A percentile compares a stretch with the other conserved stretches of the same genome.
Conservation (phyloP, 768 basidiomycete genomes). For the Naganishia vaughanmartiniae region DNA sequence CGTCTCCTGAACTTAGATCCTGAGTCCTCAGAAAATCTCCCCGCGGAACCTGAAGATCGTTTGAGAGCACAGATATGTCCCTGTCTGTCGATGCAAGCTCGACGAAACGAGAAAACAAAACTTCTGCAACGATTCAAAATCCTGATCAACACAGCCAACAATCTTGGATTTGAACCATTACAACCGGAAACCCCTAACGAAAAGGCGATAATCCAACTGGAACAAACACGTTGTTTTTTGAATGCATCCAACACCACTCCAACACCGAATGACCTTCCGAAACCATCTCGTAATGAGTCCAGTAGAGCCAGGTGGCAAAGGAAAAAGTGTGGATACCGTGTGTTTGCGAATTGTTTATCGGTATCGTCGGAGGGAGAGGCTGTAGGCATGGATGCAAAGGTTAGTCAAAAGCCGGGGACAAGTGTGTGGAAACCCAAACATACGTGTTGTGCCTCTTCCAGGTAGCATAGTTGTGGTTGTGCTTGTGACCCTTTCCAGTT, state of each 20-base stretch:
- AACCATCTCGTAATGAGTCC: too few relatives aligned
- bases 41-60: not conserved
- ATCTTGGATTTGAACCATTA: conserved; percentile 1
- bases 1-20: too few relatives aligned
- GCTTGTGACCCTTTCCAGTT: conserved; percentile 86
- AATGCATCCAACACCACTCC: not conserved
- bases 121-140: conserved; percentile 1
- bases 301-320: conserved; percentile 4
- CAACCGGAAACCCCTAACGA: not conserved
- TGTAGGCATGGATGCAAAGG: not conserved
- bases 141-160: not conserved
- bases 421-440: conserved; percentile 28
- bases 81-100: too few relatives aligned
- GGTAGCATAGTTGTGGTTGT: conserved; percentile 89
- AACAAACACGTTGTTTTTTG: not conserved
- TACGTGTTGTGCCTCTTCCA: conserved; percentile 97
- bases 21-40: too few relatives aligned
- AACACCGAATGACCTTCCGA: too few relatives aligned
- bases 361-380: conserved; percentile 54
- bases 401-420: not conserved
- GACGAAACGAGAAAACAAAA: too few relatives aligned
- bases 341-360: conserved; percentile 43
- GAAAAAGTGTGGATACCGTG: not conserved
- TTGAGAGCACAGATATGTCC: too few relatives aligned
- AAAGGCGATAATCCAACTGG: not conserved